Evolutionary conservation across 345 rosid species (phyloP).

Genomic region (Lepidium africanum): DNA sequence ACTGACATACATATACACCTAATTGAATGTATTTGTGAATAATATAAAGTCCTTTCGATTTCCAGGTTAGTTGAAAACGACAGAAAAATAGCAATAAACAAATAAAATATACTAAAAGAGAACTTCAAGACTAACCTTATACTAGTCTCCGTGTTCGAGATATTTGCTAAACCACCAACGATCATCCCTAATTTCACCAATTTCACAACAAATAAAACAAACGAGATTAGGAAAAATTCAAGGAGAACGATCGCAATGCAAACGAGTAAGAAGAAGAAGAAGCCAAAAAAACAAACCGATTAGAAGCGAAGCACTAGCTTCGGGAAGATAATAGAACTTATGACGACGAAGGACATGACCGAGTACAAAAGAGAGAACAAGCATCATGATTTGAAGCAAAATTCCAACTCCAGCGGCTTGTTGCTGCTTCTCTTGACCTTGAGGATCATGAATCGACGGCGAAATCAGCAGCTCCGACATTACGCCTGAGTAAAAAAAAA

Average conservation of each 20-base stretch:
- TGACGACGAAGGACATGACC: constrained; percentile 98
- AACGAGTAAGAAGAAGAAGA: neutral
- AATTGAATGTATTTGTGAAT: neutral
- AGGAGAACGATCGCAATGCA: neutral
- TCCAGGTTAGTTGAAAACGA: constrained; percentile 7
- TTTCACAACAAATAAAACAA: neutral
- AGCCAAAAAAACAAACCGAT: constrained; percentile 41
- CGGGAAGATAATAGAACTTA: constrained; percentile 89
- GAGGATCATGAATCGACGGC: constrained; percentile 38
- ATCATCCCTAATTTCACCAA: constrained; percentile 47
- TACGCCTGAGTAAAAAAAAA: neutral
- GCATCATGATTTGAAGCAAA: constrained; percentile 99
- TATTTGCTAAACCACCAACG: constrained; percentile 88
- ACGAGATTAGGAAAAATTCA: neutral
- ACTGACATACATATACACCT: neutral
- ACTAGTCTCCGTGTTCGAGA: constrained; percentile 82
- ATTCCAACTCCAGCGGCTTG: constrained; percentile 98
- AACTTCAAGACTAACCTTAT: constrained; percentile 45
- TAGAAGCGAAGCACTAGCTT: constrained; percentile 98
- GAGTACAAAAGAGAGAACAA: constrained; percentile 92
- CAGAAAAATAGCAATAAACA: constrained; percentile 11
- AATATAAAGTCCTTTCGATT: neutral
- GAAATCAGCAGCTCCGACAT: constrained; percentile 41
- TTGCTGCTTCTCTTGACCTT: constrained; percentile 67
- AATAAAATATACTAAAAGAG: neutral